Percentiles rank a stretch among this genome's conserved stretches.
Conservation (phyloP, 2,329 filamentous ascomycete species). For the Talaromyces sp. region DNA sequence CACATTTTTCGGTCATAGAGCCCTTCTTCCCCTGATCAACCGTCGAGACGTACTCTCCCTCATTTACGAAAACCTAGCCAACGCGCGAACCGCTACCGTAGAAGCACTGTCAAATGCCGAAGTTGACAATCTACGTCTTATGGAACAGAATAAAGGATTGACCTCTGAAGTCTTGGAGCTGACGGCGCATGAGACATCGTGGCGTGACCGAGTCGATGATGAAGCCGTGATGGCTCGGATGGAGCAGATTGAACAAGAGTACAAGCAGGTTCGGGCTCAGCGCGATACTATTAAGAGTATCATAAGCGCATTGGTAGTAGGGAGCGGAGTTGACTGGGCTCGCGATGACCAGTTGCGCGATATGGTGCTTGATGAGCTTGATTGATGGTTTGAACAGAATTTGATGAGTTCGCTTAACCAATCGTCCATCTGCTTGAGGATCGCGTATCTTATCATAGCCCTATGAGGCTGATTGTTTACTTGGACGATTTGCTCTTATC, state of each 20-base stretch:
- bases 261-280: slow-evolving; percentile 59
- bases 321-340: slow-evolving; percentile 79
- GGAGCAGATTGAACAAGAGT: slow-evolving; percentile 52
- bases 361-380: slow-evolving; percentile 65
- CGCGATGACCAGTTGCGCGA: slow-evolving; percentile 61
- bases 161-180: slow-evolving; percentile 60
- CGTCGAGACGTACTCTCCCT: slow-evolving; percentile 64
- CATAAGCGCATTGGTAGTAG: slow-evolving; percentile 70
- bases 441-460: neutral
- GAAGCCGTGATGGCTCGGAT: slow-evolving; percentile 53
- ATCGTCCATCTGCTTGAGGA: neutral
- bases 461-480: slow-evolving; percentile 6
- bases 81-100: slow-evolving; percentile 48
- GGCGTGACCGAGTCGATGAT: slow-evolving; percentile 51
- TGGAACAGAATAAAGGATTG: slow-evolving; percentile 58
- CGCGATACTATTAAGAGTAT: slow-evolving; percentile 74
- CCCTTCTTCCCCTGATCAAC: slow-evolving; percentile 61
- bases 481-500: neutral
- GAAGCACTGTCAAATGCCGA: slow-evolving; percentile 54
- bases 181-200: slow-evolving; percentile 51
- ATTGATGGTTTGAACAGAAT: slow-evolving; percentile 26
- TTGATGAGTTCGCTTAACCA: slow-evolving; percentile 6
- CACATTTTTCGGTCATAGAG: slow-evolving; percentile 39
- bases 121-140: slow-evolving; percentile 53
- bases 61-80: slow-evolving; percentile 55